phyloP scores from a whole-genome alignment of 2,329 filamentous ascomycete species.

The Gremmenia infestans region DNA sequence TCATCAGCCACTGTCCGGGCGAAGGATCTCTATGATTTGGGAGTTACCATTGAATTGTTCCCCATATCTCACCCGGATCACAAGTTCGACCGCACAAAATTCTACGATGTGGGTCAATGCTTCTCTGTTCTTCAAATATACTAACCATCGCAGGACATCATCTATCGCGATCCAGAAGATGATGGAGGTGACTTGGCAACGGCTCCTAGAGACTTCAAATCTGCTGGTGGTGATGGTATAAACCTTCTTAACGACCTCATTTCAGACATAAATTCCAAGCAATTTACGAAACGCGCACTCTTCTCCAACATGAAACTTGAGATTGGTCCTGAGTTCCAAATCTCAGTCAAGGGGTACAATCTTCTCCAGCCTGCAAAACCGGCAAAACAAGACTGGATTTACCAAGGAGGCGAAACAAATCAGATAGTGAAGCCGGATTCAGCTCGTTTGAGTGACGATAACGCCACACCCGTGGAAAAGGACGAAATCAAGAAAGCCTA shows the following conservation, averaged over 20 bases:
- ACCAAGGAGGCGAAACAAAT: conserved; percentile 76
- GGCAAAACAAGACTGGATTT: conserved; percentile 80
- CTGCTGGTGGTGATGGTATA: conserved; percentile 68
- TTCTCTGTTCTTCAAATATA: neutral
- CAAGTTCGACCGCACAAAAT: conserved; percentile 75
- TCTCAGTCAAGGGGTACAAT: conserved; percentile 91
- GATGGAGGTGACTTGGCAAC: conserved; percentile 63
- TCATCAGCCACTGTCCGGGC: conserved; percentile 79
- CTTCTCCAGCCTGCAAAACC: conserved; percentile 79
- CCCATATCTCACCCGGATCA: conserved; percentile 70
- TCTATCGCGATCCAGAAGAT: conserved; percentile 73
- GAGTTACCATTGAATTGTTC: conserved; percentile 87
- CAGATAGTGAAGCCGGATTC: conserved; percentile 75
- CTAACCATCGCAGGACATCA: conserved; percentile 63
- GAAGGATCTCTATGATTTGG: conserved; percentile 91
- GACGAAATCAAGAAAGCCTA: conserved; percentile 84
- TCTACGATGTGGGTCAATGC: conserved; percentile 74
- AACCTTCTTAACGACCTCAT: conserved; percentile 74
- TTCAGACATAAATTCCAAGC: conserved; percentile 85
- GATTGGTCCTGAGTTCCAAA: conserved; percentile 75
- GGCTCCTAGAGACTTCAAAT: conserved; percentile 50
- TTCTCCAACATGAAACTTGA: conserved; percentile 88
- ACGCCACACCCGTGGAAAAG: conserved; percentile 70
- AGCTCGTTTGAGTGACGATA: conserved; percentile 72
- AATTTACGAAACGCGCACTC: conserved; percentile 75